A percentile compares a stretch with the other conserved stretches of the same genome.
phyloP scores from a whole-genome alignment of 1,284 basidiomycete species.

The Fereydounia khargensis region DNA sequence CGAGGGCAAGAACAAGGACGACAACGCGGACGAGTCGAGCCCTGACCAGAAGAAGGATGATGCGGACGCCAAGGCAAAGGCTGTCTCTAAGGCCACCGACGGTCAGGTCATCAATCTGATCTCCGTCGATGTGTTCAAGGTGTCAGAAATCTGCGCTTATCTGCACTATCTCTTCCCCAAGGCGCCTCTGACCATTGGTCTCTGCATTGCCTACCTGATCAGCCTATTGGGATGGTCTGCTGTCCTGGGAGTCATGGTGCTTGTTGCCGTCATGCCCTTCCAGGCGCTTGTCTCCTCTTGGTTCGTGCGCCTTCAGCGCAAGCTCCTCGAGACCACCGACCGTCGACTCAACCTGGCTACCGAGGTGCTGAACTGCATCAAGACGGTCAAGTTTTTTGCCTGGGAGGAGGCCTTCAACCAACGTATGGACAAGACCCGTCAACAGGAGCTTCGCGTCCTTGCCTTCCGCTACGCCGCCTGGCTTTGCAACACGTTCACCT shows the following conservation, averaged over 20 bases:
- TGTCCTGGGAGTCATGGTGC: conserved; percentile 55
- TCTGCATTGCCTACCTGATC: conserved; percentile 61
- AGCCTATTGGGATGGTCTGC: conserved; percentile 62
- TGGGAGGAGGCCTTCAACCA: conserved; percentile 59
- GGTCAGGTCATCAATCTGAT: conserved; percentile 64
- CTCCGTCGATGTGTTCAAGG: conserved; percentile 62
- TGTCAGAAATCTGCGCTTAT: conserved; percentile 44
- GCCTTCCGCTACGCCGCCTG: conserved; percentile 59
- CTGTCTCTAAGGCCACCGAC: conserved; percentile 55
- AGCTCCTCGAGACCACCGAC: conserved; percentile 62
- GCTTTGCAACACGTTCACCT: conserved; percentile 58
- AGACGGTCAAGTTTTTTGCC: conserved; percentile 68
- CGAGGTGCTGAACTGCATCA: conserved; percentile 63
- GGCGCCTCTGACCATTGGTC: conserved; percentile 61
- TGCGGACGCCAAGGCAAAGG: conserved; percentile 6
- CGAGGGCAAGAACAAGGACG: conserved; percentile 8
- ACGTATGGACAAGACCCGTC: conserved; percentile 60
- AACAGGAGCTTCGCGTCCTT: conserved; percentile 60
- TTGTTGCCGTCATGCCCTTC: conserved; percentile 45
- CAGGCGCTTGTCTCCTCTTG: conserved; percentile 58
- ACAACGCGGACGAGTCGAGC: conserved; percentile 8
- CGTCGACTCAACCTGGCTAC: conserved; percentile 62
- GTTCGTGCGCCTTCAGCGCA: conserved; percentile 60
- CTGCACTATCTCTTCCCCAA: conserved; percentile 57
- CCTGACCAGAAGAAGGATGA: conserved; percentile 13